A percentile compares a stretch with the other conserved stretches of the same genome.
phyloP scores from a whole-genome alignment of 1,284 basidiomycete species.

The Boletus smithii region DNA sequence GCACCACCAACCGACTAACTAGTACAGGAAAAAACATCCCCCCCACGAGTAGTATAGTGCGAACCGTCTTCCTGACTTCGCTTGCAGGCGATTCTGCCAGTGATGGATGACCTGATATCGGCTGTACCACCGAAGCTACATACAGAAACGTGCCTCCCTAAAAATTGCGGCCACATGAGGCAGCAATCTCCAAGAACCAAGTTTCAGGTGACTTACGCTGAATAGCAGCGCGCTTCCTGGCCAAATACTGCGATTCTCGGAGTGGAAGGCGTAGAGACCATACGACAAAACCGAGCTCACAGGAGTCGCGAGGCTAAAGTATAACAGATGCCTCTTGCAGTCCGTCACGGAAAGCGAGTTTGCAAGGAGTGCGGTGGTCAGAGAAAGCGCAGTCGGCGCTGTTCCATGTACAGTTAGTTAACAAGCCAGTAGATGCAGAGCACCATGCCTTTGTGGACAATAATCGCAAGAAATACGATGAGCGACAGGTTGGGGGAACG shows the following conservation, averaged over 20 bases:
- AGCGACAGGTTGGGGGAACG: conserved; percentile 54
- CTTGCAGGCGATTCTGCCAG: conserved; percentile 37
- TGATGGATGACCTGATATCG: conserved; percentile 50
- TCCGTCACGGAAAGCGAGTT: conserved; percentile 63
- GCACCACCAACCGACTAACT: conserved; percentile 48
- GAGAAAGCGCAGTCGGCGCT: conserved; percentile 85
- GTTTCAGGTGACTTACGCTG: conserved; percentile 52
- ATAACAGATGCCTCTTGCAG: conserved; percentile 71
- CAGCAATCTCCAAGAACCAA: neutral
- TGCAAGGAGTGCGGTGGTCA: conserved; percentile 78
- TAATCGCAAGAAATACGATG: conserved; percentile 83
- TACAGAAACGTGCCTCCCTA: conserved; percentile 94
- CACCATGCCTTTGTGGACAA: conserved; percentile 79
- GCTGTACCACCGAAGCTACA: conserved; percentile 87
- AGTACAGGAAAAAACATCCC: conserved; percentile 73
- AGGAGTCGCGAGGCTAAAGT: conserved; percentile 81
- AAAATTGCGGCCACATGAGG: conserved; percentile 5
- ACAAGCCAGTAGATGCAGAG: neutral
- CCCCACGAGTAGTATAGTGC: conserved; percentile 53
- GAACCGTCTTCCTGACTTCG: conserved; percentile 46
- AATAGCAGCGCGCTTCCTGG: conserved; percentile 76
- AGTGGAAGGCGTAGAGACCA: conserved; percentile 55
- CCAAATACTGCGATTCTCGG: conserved; percentile 48
- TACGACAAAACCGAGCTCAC: conserved; percentile 72
- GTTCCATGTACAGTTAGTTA: conserved; percentile 10